phyloP scores from a whole-genome alignment of 1,139 yeast species.

The Chernovozyma sophiae-reginae region DNA sequence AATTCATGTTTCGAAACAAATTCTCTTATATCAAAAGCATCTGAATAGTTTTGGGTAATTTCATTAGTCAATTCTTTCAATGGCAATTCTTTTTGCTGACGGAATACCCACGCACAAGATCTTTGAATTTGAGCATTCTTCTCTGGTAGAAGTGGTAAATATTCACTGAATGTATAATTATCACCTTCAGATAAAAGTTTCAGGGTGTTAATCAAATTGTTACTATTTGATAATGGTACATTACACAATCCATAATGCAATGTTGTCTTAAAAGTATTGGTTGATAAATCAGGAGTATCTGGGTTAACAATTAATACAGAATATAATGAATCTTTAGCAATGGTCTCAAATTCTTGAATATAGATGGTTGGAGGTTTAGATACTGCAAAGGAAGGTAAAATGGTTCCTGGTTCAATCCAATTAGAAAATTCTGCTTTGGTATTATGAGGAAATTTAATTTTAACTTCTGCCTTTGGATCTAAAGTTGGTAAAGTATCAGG shows the following conservation, averaged over 20 bases:
- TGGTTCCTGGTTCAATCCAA: slow-evolving; percentile 77
- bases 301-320: slow-evolving; percentile 85
- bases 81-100: slow-evolving; percentile 44
- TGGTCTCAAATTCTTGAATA: slow-evolving; percentile 65
- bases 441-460: slow-evolving; percentile 70
- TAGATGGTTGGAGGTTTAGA: slow-evolving; percentile 69
- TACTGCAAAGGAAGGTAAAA: slow-evolving; percentile 70
- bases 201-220: slow-evolving; percentile 54
- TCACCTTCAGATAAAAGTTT: slow-evolving; percentile 37
- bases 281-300: slow-evolving; percentile 75
- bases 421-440: slow-evolving; percentile 44
- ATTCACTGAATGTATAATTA: slow-evolving; percentile 48
- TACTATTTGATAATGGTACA: slow-evolving; percentile 55
- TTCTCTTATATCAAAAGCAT: slow-evolving; percentile 65
- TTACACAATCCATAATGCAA: slow-evolving; percentile 79
- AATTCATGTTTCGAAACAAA: slow-evolving; percentile 56
- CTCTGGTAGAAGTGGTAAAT: slow-evolving; percentile 85
- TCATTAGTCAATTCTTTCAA: slow-evolving; percentile 9
- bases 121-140: slow-evolving; percentile 82
- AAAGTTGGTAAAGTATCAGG: slow-evolving; percentile 94
- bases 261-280: slow-evolving; percentile 66
- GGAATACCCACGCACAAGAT: slow-evolving; percentile 85
- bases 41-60: slow-evolving; percentile 1
- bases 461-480: slow-evolving; percentile 75
- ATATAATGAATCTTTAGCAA: slow-evolving; percentile 46